Evolutionary conservation across 164 flowering plant species (phyloP), one percentile per base, ranked within the genome.

Genomic region (Dillenia suffruticosa): DNA sequence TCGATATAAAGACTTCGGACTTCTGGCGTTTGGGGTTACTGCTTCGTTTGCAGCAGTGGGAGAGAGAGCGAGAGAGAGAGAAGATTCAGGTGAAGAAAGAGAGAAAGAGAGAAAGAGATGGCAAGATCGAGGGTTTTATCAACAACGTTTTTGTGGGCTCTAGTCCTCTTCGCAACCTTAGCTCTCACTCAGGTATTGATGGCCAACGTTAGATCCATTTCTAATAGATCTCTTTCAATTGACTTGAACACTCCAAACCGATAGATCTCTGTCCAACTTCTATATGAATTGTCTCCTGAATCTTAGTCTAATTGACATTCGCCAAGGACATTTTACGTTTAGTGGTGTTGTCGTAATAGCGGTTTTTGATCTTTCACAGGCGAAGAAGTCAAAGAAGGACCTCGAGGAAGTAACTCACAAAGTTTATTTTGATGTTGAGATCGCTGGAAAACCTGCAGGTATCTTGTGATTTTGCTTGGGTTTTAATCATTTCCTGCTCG

Each of bases 381-480:
- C 85, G 0, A 82, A 87, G 73, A 78, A 82, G 67, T 70, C 84
- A 12, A 60, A 68, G 45, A 76, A 78, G 57, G 77, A 79, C 72
- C 64, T 80, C 72, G 78, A 81, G 64, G 89, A 89, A 65, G 77
- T 92, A 49, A 92, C 98, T 1, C 82, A 87, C 75, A 86, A 92
- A 63, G 95, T 89, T 14, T 92, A 59, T 62, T 92, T 92, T 49
- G 98, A 92, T 68, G 77, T 89, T 16, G 91, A 89, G 79, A 89
- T 92, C 24, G 87, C 53, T 70, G 96, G 96, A 54, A 86, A 87
- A 72, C 79, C 84, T 49, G 96, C 98, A 24, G 96, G 98, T 92
- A 82, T 65, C 2, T 26, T 1, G 32, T 26, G 32, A 26, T 26
- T 26, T 26, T 2, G 32, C 2, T 26, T 26, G 1, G 32, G 32